Conservation (phyloP, 2,329 filamentous ascomycete species). For the Bisporella sp. region DNA sequence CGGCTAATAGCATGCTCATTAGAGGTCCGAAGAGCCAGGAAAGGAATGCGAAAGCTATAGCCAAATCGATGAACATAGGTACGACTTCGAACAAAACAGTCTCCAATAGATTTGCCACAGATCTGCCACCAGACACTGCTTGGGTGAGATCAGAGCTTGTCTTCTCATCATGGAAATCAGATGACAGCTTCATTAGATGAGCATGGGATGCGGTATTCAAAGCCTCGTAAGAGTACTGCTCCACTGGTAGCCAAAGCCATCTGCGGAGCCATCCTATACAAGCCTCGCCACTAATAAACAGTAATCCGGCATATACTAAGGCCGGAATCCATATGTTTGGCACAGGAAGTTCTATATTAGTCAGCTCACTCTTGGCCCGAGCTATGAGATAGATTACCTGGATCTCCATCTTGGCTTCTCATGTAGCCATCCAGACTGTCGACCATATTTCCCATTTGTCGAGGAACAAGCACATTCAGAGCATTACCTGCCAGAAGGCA, state of each 20-base stretch:
- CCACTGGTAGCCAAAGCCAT: slow-evolving; percentile 46
- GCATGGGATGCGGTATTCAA: slow-evolving; percentile 56
- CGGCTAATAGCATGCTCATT: slow-evolving; percentile 43
- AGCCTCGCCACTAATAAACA: slow-evolving; percentile 42
- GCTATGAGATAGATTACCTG: background rate
- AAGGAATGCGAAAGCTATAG: slow-evolving; percentile 53
- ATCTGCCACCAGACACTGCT: slow-evolving; percentile 55
- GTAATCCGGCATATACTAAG: slow-evolving; percentile 40
- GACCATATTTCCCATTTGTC: slow-evolving; percentile 73
- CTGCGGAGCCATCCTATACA: slow-evolving; percentile 43
- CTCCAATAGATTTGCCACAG: slow-evolving; percentile 53
- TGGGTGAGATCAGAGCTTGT: slow-evolving; percentile 58
- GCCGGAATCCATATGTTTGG: slow-evolving; percentile 46
- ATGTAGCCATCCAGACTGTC: slow-evolving; percentile 52
- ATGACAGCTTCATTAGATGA: slow-evolving; percentile 62
- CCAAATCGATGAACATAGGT: slow-evolving; percentile 56
- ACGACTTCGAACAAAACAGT: slow-evolving; percentile 51
- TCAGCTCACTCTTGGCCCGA: background rate
- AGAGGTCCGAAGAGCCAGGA: slow-evolving; percentile 56
- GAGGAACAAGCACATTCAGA: slow-evolving; percentile 71
- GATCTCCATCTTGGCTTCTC: background rate
- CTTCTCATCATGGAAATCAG: slow-evolving; percentile 64
- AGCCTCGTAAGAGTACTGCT: slow-evolving; percentile 49
- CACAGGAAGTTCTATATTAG: slow-evolving; percentile 17
- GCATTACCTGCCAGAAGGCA: slow-evolving; percentile 65